Base-by-base conservation (phyloP, 2,329 filamentous ascomycete species). In the Ceratocystis lukuohia region DNA sequence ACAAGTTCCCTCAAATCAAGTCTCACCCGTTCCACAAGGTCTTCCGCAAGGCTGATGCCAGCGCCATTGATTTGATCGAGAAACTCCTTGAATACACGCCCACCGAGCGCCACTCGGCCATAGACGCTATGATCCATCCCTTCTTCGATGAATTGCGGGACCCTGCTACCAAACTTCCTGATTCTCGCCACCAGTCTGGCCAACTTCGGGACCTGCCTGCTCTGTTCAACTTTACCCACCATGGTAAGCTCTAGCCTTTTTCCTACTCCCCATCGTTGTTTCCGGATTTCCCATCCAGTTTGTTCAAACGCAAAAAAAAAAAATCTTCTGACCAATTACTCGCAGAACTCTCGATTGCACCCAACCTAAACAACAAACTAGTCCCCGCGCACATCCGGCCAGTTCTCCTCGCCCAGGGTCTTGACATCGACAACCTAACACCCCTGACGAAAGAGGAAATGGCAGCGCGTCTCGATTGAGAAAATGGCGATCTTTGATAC, bases 1-100 rank as follows among this genome's bases (percentile, higher is more conserved):
- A 99, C 80, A 97, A 97, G 80, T 99, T 99, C 78, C 94, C 94
- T 61, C 94, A 99, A 77, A 99, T 99, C 80, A 99, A 99, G 81
- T 94, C 94, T 67, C 94, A 99, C 74, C 94, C 94, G 33, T 99
- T 99, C 82, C 95, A 89, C 80, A 97, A 97, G 84, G 94, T 99
- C 66, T 97, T 99, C 84, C 88, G 94, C 71, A 96, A 95, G 83
- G 94, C 94, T 66, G 91, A 96, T 71, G 83, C 86, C 41, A 92
- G 91, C 73, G 93, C 94, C 48, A 95, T 99, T 73, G 92, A 97
- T 74, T 80, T 99, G 72, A 97, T 99, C 75, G 94, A 91, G 65
- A 88, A 88, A 69, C 81, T 99, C 67, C 82, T 99, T 67, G 94
- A 99, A 78, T 99, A 99, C 78, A 99, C 94, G 0, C 94, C 94